phyloP scores from a whole-genome alignment of 345 rosid species.

The Lepidium sativum region DNA sequence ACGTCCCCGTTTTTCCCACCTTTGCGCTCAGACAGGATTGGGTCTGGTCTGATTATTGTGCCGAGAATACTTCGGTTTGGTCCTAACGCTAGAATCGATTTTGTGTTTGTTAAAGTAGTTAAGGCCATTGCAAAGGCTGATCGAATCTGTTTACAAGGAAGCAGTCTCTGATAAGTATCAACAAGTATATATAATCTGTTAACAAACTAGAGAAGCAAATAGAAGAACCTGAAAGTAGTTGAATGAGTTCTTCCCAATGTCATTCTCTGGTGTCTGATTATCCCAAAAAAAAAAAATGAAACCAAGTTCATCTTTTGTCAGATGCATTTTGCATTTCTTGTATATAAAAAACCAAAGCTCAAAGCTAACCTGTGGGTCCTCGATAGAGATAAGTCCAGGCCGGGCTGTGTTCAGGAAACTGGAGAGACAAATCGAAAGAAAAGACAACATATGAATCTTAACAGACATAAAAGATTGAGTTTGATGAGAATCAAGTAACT shows the following conservation, averaged over 20 bases:
- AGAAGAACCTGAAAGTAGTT: constrained; percentile 88
- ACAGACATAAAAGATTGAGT: neutral
- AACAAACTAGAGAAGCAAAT: neutral
- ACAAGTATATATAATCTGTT: neutral
- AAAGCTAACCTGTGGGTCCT: constrained; percentile 79
- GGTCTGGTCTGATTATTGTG: constrained; percentile 80
- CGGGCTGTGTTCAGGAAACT: constrained; percentile 54
- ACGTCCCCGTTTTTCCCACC: constrained; percentile 64
- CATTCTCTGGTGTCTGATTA: constrained; percentile 72
- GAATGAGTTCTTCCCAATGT: constrained; percentile 84
- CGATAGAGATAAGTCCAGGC: constrained; percentile 78
- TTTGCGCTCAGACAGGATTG: constrained; percentile 58
- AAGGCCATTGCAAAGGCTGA: constrained; percentile 91
- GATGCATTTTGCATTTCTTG: neutral
- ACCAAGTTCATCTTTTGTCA: neutral
- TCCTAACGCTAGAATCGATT: constrained; percentile 48
- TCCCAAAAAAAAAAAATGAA: neutral
- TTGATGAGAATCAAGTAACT: neutral
- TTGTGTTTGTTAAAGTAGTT: constrained; percentile 60
- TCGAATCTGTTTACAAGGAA: constrained; percentile 46
- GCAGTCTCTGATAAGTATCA: neutral
- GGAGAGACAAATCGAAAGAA: neutral
- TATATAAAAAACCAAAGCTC: constrained; percentile 1
- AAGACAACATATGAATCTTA: neutral
- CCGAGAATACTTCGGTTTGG: constrained; percentile 84